Evolutionary conservation across 2,329 filamentous ascomycete genomes (phyloP), one percentile per base, ranked within the genome.

Genomic region (Didymella sp.): DNA sequence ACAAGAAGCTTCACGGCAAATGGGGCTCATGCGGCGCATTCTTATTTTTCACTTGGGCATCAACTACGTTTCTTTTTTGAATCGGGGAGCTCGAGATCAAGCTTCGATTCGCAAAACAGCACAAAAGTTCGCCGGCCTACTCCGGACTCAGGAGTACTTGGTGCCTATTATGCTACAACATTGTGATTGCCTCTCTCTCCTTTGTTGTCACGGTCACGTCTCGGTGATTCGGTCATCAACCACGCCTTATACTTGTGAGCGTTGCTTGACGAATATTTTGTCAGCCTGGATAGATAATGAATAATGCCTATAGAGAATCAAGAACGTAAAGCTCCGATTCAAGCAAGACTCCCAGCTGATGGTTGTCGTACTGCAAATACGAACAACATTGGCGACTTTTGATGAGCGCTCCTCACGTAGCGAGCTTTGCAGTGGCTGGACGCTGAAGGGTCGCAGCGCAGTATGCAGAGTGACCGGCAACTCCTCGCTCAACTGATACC

Each of bases 341-440:
- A 50, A 41, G 35, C 31, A 49, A 37, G 17, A 15, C 4, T 13
- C 11, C n/a, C n/a, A 13, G 13, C 8, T 41, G 15, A 40, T 22
- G 13, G n/a, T 17, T 33, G 17, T 40, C 40, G 41, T 40, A 46
- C 21, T 50, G 46, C 46, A 46, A 27, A 50, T 45, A 50, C 52
- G 46, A 50, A 25, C 27, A 38, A n/a, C 25, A 33, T 25, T 50
- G 46, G 25, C 31, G 33, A 45, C 17, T 17, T 31, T 38, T 13
- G 44, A 33, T 21, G 13, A 28, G 19, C 13, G 17, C 38, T 22
- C 33, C n/a, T 21, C 3, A 25, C 51, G 11, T n/a, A 25, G n/a
- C 30, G 22, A 50, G 6, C 31, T 25, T 8, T 28, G 9, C 19
- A 15, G n/a, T 27, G n/a, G 8, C 6, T 22, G 3, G 30, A 27